Base-by-base conservation (phyloP, 371 early-diverging fungal species). In the Rhizopus delemar region DNA sequence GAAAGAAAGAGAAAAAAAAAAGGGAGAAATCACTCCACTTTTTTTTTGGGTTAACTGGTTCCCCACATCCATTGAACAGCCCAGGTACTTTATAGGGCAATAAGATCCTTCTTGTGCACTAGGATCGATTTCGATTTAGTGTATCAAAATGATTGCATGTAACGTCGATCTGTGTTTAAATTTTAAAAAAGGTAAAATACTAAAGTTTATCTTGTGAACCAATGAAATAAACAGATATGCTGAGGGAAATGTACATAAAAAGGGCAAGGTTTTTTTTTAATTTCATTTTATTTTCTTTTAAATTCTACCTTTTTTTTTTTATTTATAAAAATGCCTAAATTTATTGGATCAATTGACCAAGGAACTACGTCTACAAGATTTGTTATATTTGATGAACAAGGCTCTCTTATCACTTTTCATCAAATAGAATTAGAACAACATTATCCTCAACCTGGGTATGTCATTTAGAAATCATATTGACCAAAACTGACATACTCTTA, bases 331-430 rank as follows among this genome's bases (percentile, higher is more conserved):
- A 63, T 63, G 64, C 58, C 64, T 34, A 49, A 16, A 48, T 88
- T 87, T 69, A 71, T 96, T 41, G 94, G 91, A 38, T 81, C 96
- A 61, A 90, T 97, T 60, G 97, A 97, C 76, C 93, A 97, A 77
- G 97, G 97, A 69, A 97, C 97, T 22, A 87, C 91, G 8, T 92
- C 93, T 33, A 85, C 95, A 35, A 83, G 97, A 11, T 94, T 95
- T 75, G 86, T 97, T 43, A 84, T 97, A 56, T 96, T 97, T 70
- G 86, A 95, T 71, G 64, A 76, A 46, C 69, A 71, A 13, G 95
- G 93, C 38, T 56, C 71, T 41, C 77, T 93, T 12, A 85, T 94
- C 13, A 79, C 87, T 22, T 78, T 80, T 41, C 89, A 90, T 71
- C 96, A 95, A 75, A 62, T 79, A 41, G 94, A 93, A 68, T 90